Evolutionary conservation across 352 stramenopile species (phyloP), one percentile per base, ranked within the genome.

Genomic region (Phytophthora syringae): DNA sequence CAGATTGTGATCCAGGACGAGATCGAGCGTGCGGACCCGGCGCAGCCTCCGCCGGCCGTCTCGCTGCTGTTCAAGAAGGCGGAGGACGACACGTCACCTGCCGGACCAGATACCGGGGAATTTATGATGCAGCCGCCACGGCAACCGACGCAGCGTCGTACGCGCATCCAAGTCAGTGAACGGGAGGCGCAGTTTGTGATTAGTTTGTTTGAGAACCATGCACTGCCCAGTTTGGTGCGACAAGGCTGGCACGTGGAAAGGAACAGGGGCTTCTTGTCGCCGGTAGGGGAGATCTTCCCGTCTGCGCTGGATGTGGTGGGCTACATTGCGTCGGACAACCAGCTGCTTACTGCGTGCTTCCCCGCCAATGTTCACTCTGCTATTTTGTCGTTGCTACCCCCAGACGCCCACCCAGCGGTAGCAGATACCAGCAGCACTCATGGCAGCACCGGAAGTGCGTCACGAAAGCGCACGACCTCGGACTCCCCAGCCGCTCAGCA

Each of bases 1-100:
- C 75, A 95, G 67, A 89, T 95, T 52, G 61, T 95, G 68, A 92
- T 94, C 52, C 82, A 95, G 57, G 77, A 93, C 58, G 85, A 95
- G 56, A 92, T 93, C n/a, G 87, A 95, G 60, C 85, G 80, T 5
- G 80, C 79, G 1, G 82, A 92, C 44, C 80, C 81, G n/a, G 61
- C 84, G 22, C 71, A 88, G 15, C 63, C 73, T 7, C 74, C 79
- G 2, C 60, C 77, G 4, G 34, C 73, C 30, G 74, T 69, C n/a
- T 72, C 66, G 13, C 30, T 78, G 49, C 54, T 81, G 30, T 52
- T 74, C 20, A 78, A 76, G 47, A 72, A 69, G 43, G 40, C 11
- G 2, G 52, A 67, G 6, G 58, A 56, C 5, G 54, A 37, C 18
- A 40, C 37, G 12, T 66, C 61, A 3, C 73, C 73, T 2, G 64